A percentile compares a stretch with the other conserved stretches of the same genome.
Evolutionary conservation across 2,329 filamentous ascomycete genomes (phyloP).

Genomic region (Furcasterigmium sp.): DNA sequence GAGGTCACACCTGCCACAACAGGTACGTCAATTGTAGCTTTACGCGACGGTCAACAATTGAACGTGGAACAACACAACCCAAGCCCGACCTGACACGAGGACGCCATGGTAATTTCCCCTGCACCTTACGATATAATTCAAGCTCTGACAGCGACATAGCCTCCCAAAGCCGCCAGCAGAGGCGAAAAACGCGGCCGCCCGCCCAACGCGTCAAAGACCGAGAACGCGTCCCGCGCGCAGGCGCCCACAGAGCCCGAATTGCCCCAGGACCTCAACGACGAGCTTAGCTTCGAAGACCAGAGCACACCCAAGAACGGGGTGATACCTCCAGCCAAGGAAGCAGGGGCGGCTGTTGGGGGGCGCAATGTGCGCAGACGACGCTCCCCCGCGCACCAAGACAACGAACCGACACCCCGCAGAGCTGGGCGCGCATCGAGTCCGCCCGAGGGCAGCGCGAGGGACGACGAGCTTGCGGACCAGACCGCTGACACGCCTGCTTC

Average conservation of each 20-base stretch:
- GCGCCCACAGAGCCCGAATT: neutral
- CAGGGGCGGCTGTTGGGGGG: neutral
- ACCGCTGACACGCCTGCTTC: neutral
- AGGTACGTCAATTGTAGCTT: too few relatives aligned
- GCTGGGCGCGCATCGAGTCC: neutral
- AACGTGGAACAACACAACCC: too few relatives aligned
- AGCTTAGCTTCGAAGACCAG: conserved; percentile 42
- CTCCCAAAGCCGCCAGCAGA: conserved; percentile 4
- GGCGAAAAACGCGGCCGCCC: neutral
- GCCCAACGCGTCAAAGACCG: neutral
- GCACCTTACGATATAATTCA: neutral
- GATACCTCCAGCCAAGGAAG: neutral
- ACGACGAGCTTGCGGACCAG: neutral
- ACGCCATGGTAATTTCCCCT: neutral
- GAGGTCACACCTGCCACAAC: too few relatives aligned
- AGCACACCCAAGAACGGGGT: conserved; percentile 24
- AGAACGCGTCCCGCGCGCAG: neutral
- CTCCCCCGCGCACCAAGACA: neutral
- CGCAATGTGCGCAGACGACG: neutral
- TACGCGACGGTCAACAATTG: neutral
- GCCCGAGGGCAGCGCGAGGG: neutral
- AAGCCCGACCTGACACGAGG: too few relatives aligned
- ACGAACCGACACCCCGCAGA: neutral
- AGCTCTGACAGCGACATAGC: conserved; percentile 5
- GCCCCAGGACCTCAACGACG: conserved; percentile 8